Percentiles rank a stretch among this genome's conserved stretches.
Conservation (phyloP, 1,284 basidiomycete genomes). For the Sporisorium graminicola region DNA sequence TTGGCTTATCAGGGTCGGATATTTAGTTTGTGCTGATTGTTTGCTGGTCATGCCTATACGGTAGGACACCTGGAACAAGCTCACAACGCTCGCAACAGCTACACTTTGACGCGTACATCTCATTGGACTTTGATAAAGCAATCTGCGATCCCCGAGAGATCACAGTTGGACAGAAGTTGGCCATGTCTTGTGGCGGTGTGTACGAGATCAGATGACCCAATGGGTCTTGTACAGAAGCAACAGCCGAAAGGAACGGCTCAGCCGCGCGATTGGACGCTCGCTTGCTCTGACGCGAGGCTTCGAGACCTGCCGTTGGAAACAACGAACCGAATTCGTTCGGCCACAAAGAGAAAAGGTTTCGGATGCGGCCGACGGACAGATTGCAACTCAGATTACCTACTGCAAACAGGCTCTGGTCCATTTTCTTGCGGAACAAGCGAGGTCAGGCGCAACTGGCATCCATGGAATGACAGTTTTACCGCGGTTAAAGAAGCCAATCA, state of each 20-base stretch:
- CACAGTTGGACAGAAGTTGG: no score
- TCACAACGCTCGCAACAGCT: background rate
- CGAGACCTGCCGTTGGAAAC: background rate
- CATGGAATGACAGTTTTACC: background rate
- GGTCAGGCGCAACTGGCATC: background rate
- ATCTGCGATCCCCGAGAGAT: no score
- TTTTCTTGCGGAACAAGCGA: background rate
- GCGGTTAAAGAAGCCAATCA: background rate
- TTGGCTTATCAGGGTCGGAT: background rate
- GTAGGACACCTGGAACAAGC: background rate
- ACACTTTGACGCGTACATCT: background rate
- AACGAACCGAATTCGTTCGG: background rate
- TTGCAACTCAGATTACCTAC: no score
- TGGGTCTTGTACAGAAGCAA: background rate
- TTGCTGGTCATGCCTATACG: background rate
- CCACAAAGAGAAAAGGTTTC: background rate
- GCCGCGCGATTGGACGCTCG: constrained; percentile 5
- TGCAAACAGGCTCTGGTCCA: background rate
- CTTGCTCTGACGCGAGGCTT: constrained; percentile 2
- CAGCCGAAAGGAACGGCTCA: background rate
- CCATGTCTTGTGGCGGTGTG: no score
- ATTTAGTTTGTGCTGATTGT: no score
- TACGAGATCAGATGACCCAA: background rate
- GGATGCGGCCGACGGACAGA: background rate
- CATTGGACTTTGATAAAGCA: constrained; percentile 15